These are phyloP conservation scores for Lophiostoma macrostomum DNA, from an alignment of 495 filamentous ascomycete species.

Conservation along the genomic window DNA sequence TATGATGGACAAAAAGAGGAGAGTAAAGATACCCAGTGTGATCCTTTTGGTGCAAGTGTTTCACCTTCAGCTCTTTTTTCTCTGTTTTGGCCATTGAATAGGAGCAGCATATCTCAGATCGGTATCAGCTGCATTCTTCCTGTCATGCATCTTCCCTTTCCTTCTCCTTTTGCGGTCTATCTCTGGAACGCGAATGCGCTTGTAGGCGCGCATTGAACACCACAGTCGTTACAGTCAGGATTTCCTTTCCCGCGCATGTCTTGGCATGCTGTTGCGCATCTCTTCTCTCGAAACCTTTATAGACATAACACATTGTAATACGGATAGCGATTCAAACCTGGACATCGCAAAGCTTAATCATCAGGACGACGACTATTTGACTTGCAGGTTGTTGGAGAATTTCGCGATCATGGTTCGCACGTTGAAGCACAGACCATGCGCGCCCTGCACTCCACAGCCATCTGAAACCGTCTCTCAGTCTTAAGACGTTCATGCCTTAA, in stretches of 20 bases:
- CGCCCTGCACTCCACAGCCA: conserved; percentile 8
- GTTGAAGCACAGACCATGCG: conserved; percentile 28
- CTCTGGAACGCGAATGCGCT: background rate
- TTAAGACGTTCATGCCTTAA: conserved; percentile 24
- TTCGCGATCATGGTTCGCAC: background rate
- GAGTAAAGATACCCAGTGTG: conserved; percentile 25
- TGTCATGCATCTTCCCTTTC: conserved; percentile 18
- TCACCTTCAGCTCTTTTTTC: conserved; percentile 5
- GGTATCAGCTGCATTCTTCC: conserved; percentile 2
- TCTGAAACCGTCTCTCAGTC: conserved; percentile 22
- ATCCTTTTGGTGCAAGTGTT: conserved; percentile 16
- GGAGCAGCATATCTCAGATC: background rate
- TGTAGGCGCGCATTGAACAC: background rate
- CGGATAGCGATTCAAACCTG: conserved; percentile 9
- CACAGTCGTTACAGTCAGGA: conserved; percentile 20
- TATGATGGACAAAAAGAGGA: conserved; percentile 1
- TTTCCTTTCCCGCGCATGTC: background rate
- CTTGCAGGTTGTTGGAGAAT: background rate
- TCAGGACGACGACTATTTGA: too few relatives aligned
- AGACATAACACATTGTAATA: conserved; percentile 21
- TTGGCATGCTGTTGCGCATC: conserved; percentile 1
- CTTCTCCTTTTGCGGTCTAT: background rate
- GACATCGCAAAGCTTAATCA: too few relatives aligned
- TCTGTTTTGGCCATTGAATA: background rate
- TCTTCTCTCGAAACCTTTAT: conserved; percentile 24